Base-by-base conservation (phyloP, 2,329 filamentous ascomycete species). In the Colletotrichum tofieldiae region DNA sequence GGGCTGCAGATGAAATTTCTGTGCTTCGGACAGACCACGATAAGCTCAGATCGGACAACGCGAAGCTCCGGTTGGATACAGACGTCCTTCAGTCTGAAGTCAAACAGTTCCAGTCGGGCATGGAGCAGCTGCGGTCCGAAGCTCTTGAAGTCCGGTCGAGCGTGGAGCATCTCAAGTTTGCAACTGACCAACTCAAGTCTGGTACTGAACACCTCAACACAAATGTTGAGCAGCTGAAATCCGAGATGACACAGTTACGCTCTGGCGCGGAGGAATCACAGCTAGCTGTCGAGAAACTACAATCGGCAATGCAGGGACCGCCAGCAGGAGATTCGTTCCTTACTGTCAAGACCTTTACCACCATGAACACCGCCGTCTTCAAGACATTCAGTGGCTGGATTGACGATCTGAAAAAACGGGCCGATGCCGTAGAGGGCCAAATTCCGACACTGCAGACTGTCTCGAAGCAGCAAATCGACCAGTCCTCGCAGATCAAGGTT, bases 301-400 rank as follows among this genome's bases (percentile, higher is more conserved):
- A 32, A 39, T 52, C 62, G 18, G 29, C 37, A 29, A 47, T 43
- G 18, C 51, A 45, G 43, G 9, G 8, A 18, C 61, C 16, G 12
- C 47, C 54, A 29, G n/a, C 23, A 32, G 67, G 49, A n/a, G 67
- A 66, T 18, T 67, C 26, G 3, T 71, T 71, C 20, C 35, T 67
- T 16, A 20, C 55, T 14, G 23, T 41, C 12, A 41, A 35, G 29
- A 49, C 29, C 12, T 47, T 71, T 23, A 55, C 18, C 20, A 16
- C 9, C 8, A 37, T 71, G 62, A 71, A 71, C 14, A 11, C 14
- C 14, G 18, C 18, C 5, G 26, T 67, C 16, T 16, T 66, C n/a
- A 41, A 55, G 20, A 47, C 12, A 18, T 51, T 67, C 14, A 51
- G 37, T 26, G 32, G 20, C 9, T 67, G 62, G 67, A n/a, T 71